Base-by-base conservation (phyloP, 225 moss, liverwort and hornwort genomes). In the Sphagnum contortum region DNA sequence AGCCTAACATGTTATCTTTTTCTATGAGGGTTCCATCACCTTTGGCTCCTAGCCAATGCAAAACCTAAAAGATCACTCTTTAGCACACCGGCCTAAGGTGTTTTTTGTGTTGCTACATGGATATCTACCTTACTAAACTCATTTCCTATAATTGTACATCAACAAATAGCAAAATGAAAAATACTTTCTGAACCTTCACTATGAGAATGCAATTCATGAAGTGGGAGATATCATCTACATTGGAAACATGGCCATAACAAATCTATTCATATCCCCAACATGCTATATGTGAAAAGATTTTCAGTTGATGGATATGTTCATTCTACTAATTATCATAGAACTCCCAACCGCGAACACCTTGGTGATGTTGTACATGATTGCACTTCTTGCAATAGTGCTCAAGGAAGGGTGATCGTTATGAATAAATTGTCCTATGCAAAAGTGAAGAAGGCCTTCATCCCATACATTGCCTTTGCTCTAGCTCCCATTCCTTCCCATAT, bases 21-120 rank as follows among this genome's bases (percentile, higher is more conserved):
- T 63, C 61, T 51, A 54, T 69, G 29, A 44, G 55, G 69, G 64
- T 59, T 5, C 52, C 52, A 66, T 5, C n/a, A 49, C 68, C 57
- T 67, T 70, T 67, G 57, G 55, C 74, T 50, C 80, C 73, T 12
- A 73, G 69, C 53, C 65, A 85, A 70, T 57, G 81, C 75, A 70
- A 73, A 81, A 44, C 81, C 85, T 81, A 80, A 84, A 8, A 76
- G 45, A 75, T 84, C 80, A 75, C 77, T 72, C 60, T 84, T 77
- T 69, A 66, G 66, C 63, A 84, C 61, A 57, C 73, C 84, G 12
- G 61, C 71, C 64, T 70, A 65, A 49, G 64, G 70, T 67, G 85
- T 81, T 74, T 78, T 77, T 44, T 63, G 59, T 48, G 74, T 53
- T 59, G 81, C 78, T 68, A 67, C 81, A 76, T 81, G 76, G 67